A percentile compares a stretch with the other conserved stretches of the same genome.
phyloP scores from a whole-genome alignment of 306 rosid genomes.

The Lathyrus aphaca region DNA sequence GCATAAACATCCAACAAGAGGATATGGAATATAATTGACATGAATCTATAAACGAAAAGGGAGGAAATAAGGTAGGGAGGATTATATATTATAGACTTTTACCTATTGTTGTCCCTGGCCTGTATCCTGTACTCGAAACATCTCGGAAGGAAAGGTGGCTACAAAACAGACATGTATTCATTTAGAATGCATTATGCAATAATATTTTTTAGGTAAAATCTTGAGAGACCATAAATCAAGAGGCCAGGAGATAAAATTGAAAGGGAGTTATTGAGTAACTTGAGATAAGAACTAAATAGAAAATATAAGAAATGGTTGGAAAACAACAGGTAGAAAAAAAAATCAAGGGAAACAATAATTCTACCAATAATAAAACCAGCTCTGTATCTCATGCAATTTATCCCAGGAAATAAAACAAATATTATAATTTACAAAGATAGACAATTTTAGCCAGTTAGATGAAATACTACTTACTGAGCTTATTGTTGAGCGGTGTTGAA shows the following conservation, averaged over 20 bases:
- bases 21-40: constrained; percentile 4
- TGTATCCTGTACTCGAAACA: constrained; percentile 72
- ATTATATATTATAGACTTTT: constrained; percentile 31
- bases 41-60: constrained; percentile 3
- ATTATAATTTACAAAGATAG: constrained; percentile 14
- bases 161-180: constrained; percentile 36
- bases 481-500: constrained; percentile 52
- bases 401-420: constrained; percentile 5
- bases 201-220: constrained; percentile 24
- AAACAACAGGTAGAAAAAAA: constrained; percentile 18
- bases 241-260: not conserved
- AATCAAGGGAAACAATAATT: not conserved
- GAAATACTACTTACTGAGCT: constrained; percentile 48
- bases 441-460: constrained; percentile 23
- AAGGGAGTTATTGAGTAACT: constrained; percentile 15
- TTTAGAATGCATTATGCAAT: constrained; percentile 40
- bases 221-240: constrained; percentile 25
- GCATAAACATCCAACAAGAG: constrained; percentile 16
- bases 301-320: constrained; percentile 24
- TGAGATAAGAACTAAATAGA: constrained; percentile 11
- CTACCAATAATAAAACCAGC: constrained; percentile 26
- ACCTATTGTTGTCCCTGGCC: constrained; percentile 77
- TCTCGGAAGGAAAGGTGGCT: constrained; percentile 77
- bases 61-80: constrained; percentile 19
- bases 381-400: constrained; percentile 14